phyloP scores from a whole-genome alignment of 768 basidiomycete species.

The Tricholoma sp. region DNA sequence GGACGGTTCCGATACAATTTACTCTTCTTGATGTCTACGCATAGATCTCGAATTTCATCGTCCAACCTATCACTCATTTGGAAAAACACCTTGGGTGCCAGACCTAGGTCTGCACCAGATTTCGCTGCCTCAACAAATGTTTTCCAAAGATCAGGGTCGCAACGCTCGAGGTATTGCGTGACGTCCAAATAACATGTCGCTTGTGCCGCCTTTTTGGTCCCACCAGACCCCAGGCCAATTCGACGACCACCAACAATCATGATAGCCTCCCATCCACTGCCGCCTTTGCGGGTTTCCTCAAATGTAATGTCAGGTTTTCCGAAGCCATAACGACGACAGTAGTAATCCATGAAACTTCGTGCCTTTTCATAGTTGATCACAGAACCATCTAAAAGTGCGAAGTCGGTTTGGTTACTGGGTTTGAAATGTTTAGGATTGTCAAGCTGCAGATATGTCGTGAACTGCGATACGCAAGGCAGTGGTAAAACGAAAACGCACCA shows the following conservation, averaged over 20 bases:
- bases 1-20: slow-evolving; percentile 65
- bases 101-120: slow-evolving; percentile 61
- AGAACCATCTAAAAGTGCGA: slow-evolving; percentile 56
- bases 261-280: slow-evolving; percentile 59
- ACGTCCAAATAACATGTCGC: slow-evolving; percentile 83
- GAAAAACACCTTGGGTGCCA: slow-evolving; percentile 67
- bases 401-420: slow-evolving; percentile 16
- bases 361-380: slow-evolving; percentile 66
- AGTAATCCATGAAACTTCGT: slow-evolving; percentile 91
- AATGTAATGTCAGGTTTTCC: slow-evolving; percentile 66
- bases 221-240: slow-evolving; percentile 74
- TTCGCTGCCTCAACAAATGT: slow-evolving; percentile 57
- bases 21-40: slow-evolving; percentile 58
- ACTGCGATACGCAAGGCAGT: not conserved
- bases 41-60: slow-evolving; percentile 67
- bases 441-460: slow-evolving; percentile 23
- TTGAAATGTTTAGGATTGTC: slow-evolving; percentile 29
- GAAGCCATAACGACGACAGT: slow-evolving; percentile 77
- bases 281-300: slow-evolving; percentile 24
- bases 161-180: slow-evolving; percentile 77
- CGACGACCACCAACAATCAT: slow-evolving; percentile 73
- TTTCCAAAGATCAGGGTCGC: slow-evolving; percentile 78
- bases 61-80: slow-evolving; percentile 58
- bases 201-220: slow-evolving; percentile 67
- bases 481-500: slow-evolving; percentile 44